These are phyloP conservation scores for Trichoderma gracile DNA, from an alignment of 2,329 filamentous ascomycete species.

Conservation along the genomic window DNA sequence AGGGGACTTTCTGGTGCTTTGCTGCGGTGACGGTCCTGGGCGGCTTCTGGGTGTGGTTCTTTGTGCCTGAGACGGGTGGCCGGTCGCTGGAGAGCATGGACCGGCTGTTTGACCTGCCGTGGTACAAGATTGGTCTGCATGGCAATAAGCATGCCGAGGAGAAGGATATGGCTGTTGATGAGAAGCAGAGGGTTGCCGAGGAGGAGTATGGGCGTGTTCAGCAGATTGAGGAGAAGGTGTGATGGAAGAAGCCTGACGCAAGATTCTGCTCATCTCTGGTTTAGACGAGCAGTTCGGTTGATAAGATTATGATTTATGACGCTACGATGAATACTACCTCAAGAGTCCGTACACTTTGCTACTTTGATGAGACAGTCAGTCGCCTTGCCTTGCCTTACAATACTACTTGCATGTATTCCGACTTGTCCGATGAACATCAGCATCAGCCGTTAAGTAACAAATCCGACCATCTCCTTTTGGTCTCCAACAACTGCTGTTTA, in stretches of 20 bases:
- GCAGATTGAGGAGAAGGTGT: conserved; percentile 41
- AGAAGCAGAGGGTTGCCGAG: conserved; percentile 46
- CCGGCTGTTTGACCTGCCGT: conserved; percentile 68
- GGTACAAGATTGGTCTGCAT: conserved; percentile 69
- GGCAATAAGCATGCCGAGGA: conserved; percentile 55
- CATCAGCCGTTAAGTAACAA: neutral
- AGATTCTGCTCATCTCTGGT: neutral
- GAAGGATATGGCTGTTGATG: conserved; percentile 45
- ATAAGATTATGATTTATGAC: no score
- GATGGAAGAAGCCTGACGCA: neutral
- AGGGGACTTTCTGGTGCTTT: conserved; percentile 79
- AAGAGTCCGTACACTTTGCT: no score
- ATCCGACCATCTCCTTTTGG: neutral
- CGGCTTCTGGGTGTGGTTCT: conserved; percentile 69
- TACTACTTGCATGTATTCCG: no score
- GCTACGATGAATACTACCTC: no score
- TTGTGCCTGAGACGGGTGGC: conserved; percentile 71
- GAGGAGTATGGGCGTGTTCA: conserved; percentile 36
- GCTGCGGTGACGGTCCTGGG: conserved; percentile 66
- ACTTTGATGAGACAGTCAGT: no score
- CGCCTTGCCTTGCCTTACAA: no score
- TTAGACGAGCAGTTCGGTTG: neutral
- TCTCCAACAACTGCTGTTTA: neutral
- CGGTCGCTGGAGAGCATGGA: conserved; percentile 70
- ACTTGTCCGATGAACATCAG: no score